phyloP scores from a whole-genome alignment of 208 protist genomes.

The Acanthamoeba castellanii region DNA sequence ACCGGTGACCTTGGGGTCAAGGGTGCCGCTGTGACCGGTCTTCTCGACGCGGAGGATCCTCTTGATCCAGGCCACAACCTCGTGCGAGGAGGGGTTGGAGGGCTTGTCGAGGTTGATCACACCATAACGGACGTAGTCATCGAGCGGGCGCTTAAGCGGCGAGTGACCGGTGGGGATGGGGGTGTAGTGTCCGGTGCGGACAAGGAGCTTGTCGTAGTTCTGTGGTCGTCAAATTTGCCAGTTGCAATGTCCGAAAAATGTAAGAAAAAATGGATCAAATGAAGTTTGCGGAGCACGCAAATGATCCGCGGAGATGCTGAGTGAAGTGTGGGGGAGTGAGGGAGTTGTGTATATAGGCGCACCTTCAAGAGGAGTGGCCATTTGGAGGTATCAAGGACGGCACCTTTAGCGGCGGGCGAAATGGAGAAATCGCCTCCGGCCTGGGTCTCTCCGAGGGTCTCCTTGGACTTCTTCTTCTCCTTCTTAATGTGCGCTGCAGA shows the following conservation, averaged over 20 bases:
- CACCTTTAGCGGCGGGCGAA: not conserved
- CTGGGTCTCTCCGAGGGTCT: not conserved
- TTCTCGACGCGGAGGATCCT: constrained; percentile 99
- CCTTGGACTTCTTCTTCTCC: constrained; percentile 39
- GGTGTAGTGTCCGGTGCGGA: constrained; percentile 98
- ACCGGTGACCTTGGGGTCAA: constrained; percentile 96
- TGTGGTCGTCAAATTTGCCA: not conserved
- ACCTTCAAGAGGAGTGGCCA: constrained; percentile 67
- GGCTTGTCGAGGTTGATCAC: constrained; percentile 99
- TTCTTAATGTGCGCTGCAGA: constrained; percentile 35
- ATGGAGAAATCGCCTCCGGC: constrained; percentile 2
- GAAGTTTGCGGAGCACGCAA: not conserved
- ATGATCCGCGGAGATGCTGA: not conserved
- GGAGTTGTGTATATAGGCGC: not conserved
- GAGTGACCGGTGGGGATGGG: constrained; percentile 96
- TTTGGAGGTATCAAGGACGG: constrained; percentile 61
- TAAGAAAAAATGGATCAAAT: not conserved
- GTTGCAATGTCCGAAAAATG: not conserved
- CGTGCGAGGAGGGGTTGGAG: constrained; percentile 99
- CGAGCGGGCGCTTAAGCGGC: constrained; percentile 97
- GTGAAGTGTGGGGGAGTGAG: not conserved
- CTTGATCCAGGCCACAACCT: constrained; percentile 99
- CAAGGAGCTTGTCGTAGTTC: constrained; percentile 97
- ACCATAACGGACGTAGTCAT: constrained; percentile 98
- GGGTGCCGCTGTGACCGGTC: constrained; percentile 99